Conservation (phyloP, 176 grass and related monocot genomes). For the Oryza glaberrima region DNA sequence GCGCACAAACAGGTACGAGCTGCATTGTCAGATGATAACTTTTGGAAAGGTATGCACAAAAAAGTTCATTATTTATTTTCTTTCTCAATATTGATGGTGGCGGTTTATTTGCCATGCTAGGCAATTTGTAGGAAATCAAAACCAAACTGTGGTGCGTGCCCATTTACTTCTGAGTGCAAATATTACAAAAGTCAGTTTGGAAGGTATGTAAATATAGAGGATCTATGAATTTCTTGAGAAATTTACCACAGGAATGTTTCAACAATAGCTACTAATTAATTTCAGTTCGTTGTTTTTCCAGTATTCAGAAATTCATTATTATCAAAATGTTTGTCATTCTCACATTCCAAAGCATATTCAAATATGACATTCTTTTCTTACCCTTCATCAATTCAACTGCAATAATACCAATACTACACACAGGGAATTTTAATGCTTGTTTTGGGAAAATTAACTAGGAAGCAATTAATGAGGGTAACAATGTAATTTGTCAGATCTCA, state of each 20-base stretch:
- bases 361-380: too few relatives aligned
- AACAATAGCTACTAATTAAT: not conserved
- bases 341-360: too few relatives aligned
- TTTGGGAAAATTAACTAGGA: too few relatives aligned
- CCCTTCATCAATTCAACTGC: too few relatives aligned
- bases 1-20: constrained; percentile 53
- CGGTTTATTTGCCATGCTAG: constrained; percentile 27
- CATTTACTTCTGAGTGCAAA: constrained; percentile 45
- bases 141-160: constrained; percentile 59
- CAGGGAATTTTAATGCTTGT: too few relatives aligned
- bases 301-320: too few relatives aligned
- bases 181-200: constrained; percentile 43
- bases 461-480: too few relatives aligned
- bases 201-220: constrained; percentile 43
- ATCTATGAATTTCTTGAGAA: not conserved
- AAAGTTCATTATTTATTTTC: not conserved
- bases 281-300: too few relatives aligned
- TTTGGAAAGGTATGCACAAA: constrained; percentile 59
- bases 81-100: not conserved
- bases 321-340: too few relatives aligned
- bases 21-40: constrained; percentile 67
- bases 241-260: not conserved
- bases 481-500: too few relatives aligned
- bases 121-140: constrained; percentile 51
- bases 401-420: too few relatives aligned